Evolutionary conservation across 495 filamentous ascomycete species (phyloP).

Genomic region (Pyrenula massariospora): DNA sequence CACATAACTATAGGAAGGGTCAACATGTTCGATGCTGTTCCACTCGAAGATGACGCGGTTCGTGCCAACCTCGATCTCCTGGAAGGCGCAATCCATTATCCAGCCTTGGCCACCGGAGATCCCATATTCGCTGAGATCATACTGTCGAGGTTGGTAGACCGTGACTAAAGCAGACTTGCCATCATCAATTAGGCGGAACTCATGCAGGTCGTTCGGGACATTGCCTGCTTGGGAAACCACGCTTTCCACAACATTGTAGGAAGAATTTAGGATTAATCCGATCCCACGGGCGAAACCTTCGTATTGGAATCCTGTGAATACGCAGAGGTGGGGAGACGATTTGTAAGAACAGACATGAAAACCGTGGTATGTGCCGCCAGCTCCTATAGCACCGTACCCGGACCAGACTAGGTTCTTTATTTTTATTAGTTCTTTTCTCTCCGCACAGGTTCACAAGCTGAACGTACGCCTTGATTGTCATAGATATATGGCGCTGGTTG

Average conservation of each 20-base stretch:
- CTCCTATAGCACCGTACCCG: constrained; percentile 28
- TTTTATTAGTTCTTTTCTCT: constrained; percentile 16
- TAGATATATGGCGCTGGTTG: constrained; percentile 34
- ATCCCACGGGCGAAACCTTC: constrained; percentile 42
- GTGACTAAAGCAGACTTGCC: constrained; percentile 42
- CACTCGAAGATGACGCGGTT: constrained; percentile 41
- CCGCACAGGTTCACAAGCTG: constrained; percentile 11
- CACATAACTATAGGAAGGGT: constrained; percentile 32
- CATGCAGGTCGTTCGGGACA: constrained; percentile 38
- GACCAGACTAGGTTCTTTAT: constrained; percentile 33
- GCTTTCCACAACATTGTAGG: constrained; percentile 35
- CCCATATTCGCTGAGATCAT: constrained; percentile 41
- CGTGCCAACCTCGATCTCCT: constrained; percentile 39
- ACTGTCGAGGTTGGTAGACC: constrained; percentile 42
- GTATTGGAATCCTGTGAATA: constrained; percentile 41
- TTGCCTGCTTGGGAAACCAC: constrained; percentile 33
- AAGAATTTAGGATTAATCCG: constrained; percentile 39
- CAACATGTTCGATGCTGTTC: constrained; percentile 38
- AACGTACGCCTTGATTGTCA: constrained; percentile 29
- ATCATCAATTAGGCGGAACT: constrained; percentile 32
- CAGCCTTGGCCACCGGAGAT: constrained; percentile 33
- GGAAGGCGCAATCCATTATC: constrained; percentile 38
- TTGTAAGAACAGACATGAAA: constrained; percentile 35
- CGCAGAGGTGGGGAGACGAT: constrained; percentile 37
- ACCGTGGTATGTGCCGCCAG: constrained; percentile 24